Evolutionary conservation across 2,329 filamentous ascomycete species (phyloP).

Genomic region (Fusarium goolgardi): DNA sequence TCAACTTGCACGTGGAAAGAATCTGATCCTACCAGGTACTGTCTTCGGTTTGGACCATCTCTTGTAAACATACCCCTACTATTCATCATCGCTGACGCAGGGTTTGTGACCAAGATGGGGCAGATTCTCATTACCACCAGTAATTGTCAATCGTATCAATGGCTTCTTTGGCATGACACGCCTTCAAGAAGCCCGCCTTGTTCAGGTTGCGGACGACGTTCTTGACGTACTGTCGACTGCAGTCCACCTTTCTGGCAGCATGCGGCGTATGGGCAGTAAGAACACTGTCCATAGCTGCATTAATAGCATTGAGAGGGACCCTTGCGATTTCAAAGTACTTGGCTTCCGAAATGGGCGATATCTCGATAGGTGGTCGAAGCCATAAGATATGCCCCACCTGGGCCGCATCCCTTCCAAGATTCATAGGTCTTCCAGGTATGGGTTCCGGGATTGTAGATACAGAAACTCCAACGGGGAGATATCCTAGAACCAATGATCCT

Average conservation of each 20-base stretch:
- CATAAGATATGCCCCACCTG: not conserved
- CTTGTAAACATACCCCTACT: not conserved
- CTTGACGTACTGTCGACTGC: not conserved
- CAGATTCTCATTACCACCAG: not conserved
- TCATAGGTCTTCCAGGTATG: not conserved
- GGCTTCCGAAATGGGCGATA: not conserved
- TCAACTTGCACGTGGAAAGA: not conserved
- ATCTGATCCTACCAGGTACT: too few species aligned
- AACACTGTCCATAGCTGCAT: not conserved
- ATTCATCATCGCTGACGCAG: not conserved
- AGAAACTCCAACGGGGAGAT: not conserved
- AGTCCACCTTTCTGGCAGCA: not conserved
- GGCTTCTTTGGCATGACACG: not conserved
- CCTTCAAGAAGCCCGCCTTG: not conserved
- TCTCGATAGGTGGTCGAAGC: not conserved
- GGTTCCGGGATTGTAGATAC: not conserved
- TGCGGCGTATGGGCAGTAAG: accelerated
- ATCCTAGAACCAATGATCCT: accelerated
- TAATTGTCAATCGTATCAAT: not conserved
- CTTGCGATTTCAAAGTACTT: not conserved
- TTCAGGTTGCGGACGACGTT: not conserved
- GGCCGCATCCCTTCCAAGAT: not conserved
- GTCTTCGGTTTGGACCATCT: not conserved
- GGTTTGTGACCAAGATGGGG: not conserved
- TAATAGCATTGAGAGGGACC: not conserved